phyloP scores from a whole-genome alignment of 306 rosid species.

The Betula pendula region DNA sequence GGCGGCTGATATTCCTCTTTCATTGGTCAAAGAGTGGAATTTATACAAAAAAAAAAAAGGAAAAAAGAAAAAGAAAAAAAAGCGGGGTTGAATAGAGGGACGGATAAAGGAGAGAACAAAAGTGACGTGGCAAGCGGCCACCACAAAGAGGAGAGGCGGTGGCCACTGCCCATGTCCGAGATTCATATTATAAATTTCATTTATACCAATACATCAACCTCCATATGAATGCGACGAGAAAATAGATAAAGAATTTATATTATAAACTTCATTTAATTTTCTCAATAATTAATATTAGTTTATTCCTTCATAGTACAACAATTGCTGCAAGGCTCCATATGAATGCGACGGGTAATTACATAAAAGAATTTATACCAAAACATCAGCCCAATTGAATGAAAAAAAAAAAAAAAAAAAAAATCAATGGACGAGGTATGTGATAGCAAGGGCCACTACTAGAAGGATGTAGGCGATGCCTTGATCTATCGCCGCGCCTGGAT shows the following conservation, averaged over 20 bases:
- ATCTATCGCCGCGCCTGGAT: constrained; percentile 57
- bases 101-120: too few relatives aligned
- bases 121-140: too few relatives aligned
- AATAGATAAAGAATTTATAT: neutral
- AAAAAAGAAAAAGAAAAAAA: too few relatives aligned
- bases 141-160: too few relatives aligned
- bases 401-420: neutral
- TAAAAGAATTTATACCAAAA: neutral
- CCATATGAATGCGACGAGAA: neutral
- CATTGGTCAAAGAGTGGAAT: too few relatives aligned
- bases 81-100: too few relatives aligned
- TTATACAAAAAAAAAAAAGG: too few relatives aligned
- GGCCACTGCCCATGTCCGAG: too few relatives aligned
- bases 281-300: too few relatives aligned
- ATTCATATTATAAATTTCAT: too few relatives aligned
- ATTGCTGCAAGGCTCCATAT: constrained; percentile 11
- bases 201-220: neutral
- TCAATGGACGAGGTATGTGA: constrained; percentile 66
- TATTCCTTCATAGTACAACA: neutral
- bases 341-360: constrained; percentile 24
- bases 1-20: too few relatives aligned
- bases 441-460: constrained; percentile 58
- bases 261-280: neutral
- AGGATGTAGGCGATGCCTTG: constrained; percentile 75
- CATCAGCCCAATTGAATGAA: neutral